Evolutionary conservation across 495 filamentous ascomycete genomes (phyloP).

Genomic region (Aeminium ludgeri): DNA sequence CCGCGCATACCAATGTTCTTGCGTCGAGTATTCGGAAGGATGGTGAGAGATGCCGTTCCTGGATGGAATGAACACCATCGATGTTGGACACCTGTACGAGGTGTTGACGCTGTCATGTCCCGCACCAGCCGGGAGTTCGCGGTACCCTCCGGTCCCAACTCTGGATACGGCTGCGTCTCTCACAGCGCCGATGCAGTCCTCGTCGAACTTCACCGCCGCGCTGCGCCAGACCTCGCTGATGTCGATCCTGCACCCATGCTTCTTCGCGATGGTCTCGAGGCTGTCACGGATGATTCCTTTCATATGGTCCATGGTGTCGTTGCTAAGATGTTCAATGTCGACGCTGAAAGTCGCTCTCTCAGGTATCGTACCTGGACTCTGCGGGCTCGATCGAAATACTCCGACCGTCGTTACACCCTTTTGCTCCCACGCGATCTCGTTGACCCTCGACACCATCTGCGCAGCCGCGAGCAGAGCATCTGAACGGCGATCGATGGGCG

Average conservation of each 20-base stretch:
- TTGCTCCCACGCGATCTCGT: conserved; percentile 2
- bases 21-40: conserved; percentile 42
- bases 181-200: conserved; percentile 52
- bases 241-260: conserved; percentile 31
- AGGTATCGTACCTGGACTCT: too few relatives aligned
- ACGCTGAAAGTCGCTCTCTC: too few relatives aligned
- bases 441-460: background rate
- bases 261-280: conserved; percentile 25
- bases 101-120: conserved; percentile 49
- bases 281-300: conserved; percentile 26
- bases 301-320: too few relatives aligned
- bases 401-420: background rate
- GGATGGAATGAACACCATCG: conserved; percentile 53
- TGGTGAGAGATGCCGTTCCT: conserved; percentile 52
- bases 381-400: too few relatives aligned
- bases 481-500: too few relatives aligned
- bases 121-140: conserved; percentile 35
- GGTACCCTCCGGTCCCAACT: conserved; percentile 12
- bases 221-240: conserved; percentile 47
- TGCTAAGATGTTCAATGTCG: too few relatives aligned
- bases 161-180: conserved; percentile 40
- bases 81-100: conserved; percentile 41
- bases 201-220: conserved; percentile 49
- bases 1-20: conserved; percentile 31
- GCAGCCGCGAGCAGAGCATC: too few relatives aligned